phyloP scores from a whole-genome alignment of 352 stramenopile genomes.

The Globisporangium megalacanthum region DNA sequence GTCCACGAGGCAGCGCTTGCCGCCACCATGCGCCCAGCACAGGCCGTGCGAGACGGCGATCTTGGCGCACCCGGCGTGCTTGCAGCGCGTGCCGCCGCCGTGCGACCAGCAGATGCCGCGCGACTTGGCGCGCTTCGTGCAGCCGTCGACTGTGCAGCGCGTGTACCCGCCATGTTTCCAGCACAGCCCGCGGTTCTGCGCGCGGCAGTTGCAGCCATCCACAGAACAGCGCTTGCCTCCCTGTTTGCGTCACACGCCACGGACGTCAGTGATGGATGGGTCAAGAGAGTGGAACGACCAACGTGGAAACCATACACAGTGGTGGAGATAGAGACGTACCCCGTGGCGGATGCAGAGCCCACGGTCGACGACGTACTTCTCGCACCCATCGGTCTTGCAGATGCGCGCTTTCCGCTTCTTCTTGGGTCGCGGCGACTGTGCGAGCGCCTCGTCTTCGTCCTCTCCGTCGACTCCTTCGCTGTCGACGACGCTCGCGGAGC shows the following conservation, averaged over 20 bases:
- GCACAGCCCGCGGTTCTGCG: constrained; percentile 31
- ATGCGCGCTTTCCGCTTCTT: constrained; percentile 42
- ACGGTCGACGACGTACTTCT: constrained; percentile 41
- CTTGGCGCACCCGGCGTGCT: constrained; percentile 40
- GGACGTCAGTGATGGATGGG: background rate
- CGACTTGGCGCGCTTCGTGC: constrained; percentile 33
- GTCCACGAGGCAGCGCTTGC: constrained; percentile 29
- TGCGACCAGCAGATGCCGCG: constrained; percentile 28
- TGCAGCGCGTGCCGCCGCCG: constrained; percentile 34
- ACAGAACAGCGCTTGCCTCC: constrained; percentile 38
- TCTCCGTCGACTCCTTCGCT: constrained; percentile 2
- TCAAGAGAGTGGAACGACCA: background rate
- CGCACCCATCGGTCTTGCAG: constrained; percentile 32
- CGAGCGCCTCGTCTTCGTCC: background rate
- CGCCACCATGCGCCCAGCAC: constrained; percentile 51
- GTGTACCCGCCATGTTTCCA: constrained; percentile 51
- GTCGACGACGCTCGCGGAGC: background rate
- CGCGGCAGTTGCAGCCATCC: constrained; percentile 31
- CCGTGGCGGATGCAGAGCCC: constrained; percentile 40
- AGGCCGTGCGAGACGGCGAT: constrained; percentile 46
- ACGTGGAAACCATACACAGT: background rate
- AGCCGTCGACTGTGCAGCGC: constrained; percentile 43
- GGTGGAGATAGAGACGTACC: constrained; percentile 18
- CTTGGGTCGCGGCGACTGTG: constrained; percentile 10
- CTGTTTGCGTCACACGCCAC: constrained; percentile 4